phyloP scores from a whole-genome alignment of 768 basidiomycete species.

The Xerocomus potaroensis region DNA sequence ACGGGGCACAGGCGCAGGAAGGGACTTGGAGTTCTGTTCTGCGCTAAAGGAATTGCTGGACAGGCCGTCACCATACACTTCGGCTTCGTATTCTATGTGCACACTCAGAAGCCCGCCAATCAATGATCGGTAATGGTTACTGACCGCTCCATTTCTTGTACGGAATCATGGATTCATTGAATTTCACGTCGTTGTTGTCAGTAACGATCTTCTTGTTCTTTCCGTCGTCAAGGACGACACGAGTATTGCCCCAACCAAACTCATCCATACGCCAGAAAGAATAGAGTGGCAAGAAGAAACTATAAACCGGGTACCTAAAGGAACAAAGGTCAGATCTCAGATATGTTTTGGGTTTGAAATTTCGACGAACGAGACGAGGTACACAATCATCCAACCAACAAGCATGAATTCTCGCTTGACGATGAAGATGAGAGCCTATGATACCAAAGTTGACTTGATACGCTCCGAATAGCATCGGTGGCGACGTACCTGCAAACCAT shows the following conservation, averaged over 20 bases:
- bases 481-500: conserved; percentile 56
- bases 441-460: neutral
- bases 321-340: neutral
- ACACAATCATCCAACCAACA: conserved; percentile 69
- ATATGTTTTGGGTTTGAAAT: neutral
- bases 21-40: conserved; percentile 21
- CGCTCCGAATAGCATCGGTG: neutral
- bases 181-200: conserved; percentile 59
- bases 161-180: conserved; percentile 74
- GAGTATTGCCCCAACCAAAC: conserved; percentile 65
- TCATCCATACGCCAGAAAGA: conserved; percentile 79
- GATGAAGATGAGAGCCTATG: conserved; percentile 59
- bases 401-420: conserved; percentile 75
- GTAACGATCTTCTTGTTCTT: conserved; percentile 56
- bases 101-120: conserved; percentile 10
- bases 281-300: conserved; percentile 64
- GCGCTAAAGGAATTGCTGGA: conserved; percentile 46
- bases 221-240: conserved; percentile 64
- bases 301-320: conserved; percentile 59
- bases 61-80: conserved; percentile 47
- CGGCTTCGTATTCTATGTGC: conserved; percentile 56
- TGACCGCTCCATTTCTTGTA: conserved; percentile 67
- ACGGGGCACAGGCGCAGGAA: conserved; percentile 36
- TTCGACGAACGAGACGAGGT: conserved; percentile 54
- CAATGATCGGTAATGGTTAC: conserved; percentile 18